Evolutionary conservation across 2,329 filamentous ascomycete species (phyloP).

Genomic region (Chrysoporthe cubensis): DNA sequence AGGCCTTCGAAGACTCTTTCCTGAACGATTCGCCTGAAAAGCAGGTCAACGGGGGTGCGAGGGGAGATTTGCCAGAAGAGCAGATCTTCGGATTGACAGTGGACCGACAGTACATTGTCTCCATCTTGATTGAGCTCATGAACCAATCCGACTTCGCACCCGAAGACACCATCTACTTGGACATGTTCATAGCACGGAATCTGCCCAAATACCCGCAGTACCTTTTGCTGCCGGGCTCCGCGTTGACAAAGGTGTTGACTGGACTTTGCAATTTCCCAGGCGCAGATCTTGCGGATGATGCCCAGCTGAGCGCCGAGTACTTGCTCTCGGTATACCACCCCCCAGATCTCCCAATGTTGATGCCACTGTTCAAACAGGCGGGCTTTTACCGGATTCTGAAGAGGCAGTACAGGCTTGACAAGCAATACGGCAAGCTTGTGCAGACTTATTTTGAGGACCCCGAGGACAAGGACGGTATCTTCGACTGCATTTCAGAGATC

Average conservation of each 20-base stretch:
- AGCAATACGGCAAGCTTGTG: slow-evolving; percentile 77
- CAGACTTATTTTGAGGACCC: slow-evolving; percentile 84
- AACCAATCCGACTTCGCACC: slow-evolving; percentile 72
- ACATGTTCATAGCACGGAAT: slow-evolving; percentile 98
- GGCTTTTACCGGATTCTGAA: slow-evolving; percentile 92
- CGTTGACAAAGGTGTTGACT: slow-evolving; percentile 77
- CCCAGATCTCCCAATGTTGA: slow-evolving; percentile 74
- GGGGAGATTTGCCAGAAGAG: slow-evolving; percentile 63
- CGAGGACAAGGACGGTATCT: slow-evolving; percentile 74
- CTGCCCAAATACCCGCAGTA: slow-evolving; percentile 97
- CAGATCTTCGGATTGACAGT: slow-evolving; percentile 72
- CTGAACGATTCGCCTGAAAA: slow-evolving; percentile 78
- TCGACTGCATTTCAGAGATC: slow-evolving; percentile 78
- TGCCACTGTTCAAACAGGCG: slow-evolving; percentile 78
- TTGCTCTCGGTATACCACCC: slow-evolving; percentile 92
- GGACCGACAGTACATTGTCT: slow-evolving; percentile 90
- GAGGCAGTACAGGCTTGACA: slow-evolving; percentile 79
- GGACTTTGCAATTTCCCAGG: slow-evolving; percentile 86
- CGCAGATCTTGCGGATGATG: slow-evolving; percentile 83
- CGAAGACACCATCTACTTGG: slow-evolving; percentile 88
- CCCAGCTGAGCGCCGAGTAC: slow-evolving; percentile 96
- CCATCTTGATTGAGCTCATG: slow-evolving; percentile 91
- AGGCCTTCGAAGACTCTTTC: slow-evolving; percentile 94
- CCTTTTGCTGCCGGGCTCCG: slow-evolving; percentile 84
- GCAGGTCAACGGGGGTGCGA: slow-evolving; percentile 55